Evolutionary conservation across 148 eudicot genomes (phyloP).

Genomic region (Agrostemma githago): DNA sequence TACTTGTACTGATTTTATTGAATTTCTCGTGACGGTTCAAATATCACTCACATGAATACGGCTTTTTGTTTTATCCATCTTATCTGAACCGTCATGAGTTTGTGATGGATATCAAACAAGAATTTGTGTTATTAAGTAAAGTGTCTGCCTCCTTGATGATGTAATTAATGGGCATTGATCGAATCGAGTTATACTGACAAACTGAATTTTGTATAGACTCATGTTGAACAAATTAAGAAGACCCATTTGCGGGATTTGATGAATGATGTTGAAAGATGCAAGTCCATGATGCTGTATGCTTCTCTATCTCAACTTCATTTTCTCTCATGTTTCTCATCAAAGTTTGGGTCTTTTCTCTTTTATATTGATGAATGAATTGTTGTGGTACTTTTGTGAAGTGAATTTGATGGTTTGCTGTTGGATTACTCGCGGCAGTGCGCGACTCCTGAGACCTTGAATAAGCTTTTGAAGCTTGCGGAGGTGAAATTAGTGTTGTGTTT

Average conservation of each 20-base stretch:
- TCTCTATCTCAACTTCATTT: background rate
- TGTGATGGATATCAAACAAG: too few species aligned
- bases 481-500: constrained; percentile 26
- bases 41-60: too few species aligned
- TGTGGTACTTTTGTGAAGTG: constrained; percentile 39
- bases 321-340: background rate
- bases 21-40: too few species aligned
- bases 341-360: background rate
- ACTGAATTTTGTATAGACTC: constrained; percentile 44
- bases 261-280: constrained; percentile 67
- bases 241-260: constrained; percentile 87
- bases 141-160: background rate
- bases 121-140: background rate
- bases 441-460: constrained; percentile 59
- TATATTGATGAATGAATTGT: background rate
- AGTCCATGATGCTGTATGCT: constrained; percentile 90
- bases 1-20: background rate
- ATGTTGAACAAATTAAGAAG: constrained; percentile 73
- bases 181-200: background rate
- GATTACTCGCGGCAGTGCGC: constrained; percentile 91
- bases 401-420: constrained; percentile 66
- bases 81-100: too few species aligned
- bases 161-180: background rate
- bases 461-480: constrained; percentile 81
- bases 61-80: too few species aligned